A percentile compares a stretch with the other conserved stretches of the same genome.
Evolutionary conservation across 805 yeast genomes (phyloP).

Genomic region (Saturnispora galanensis): DNA sequence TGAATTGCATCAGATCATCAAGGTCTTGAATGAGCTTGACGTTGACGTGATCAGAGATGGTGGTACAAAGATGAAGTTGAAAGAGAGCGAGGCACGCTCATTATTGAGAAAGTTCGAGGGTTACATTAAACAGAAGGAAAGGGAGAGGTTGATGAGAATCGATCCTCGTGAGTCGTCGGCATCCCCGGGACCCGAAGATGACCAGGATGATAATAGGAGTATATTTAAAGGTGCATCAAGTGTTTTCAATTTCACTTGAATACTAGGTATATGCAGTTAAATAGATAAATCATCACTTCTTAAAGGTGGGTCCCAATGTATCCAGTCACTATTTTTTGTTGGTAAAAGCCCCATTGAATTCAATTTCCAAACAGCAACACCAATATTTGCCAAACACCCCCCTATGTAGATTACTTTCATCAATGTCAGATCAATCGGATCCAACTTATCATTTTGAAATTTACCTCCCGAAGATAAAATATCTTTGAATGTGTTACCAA

Average conservation of each 20-base stretch:
- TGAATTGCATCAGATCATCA: slow-evolving; percentile 72
- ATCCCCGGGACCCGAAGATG: not conserved
- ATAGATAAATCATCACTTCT: slow-evolving; percentile 16
- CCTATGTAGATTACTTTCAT: slow-evolving; percentile 21
- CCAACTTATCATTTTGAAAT: slow-evolving; percentile 31
- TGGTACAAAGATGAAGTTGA: slow-evolving; percentile 16
- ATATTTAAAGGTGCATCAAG: slow-evolving; percentile 20
- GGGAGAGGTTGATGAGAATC: slow-evolving; percentile 6
- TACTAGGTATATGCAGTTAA: not conserved
- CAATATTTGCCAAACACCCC: slow-evolving; percentile 46
- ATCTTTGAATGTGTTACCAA: slow-evolving; percentile 69
- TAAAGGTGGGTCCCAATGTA: slow-evolving; percentile 62
- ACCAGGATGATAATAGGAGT: slow-evolving; percentile 16
- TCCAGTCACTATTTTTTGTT: slow-evolving; percentile 81
- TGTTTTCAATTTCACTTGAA: slow-evolving; percentile 8
- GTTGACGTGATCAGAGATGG: slow-evolving; percentile 42
- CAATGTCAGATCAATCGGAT: slow-evolving; percentile 16
- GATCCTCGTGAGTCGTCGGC: not conserved
- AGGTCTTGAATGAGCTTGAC: slow-evolving; percentile 54
- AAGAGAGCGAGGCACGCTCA: slow-evolving; percentile 57
- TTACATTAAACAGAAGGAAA: slow-evolving; percentile 14
- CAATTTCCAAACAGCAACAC: slow-evolving; percentile 76
- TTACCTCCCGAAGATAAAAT: slow-evolving; percentile 45
- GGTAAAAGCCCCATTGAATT: slow-evolving; percentile 88
- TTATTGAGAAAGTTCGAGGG: slow-evolving; percentile 46